Evolutionary conservation across 2,329 filamentous ascomycete genomes (phyloP).

Genomic region (Penicillium sp.): DNA sequence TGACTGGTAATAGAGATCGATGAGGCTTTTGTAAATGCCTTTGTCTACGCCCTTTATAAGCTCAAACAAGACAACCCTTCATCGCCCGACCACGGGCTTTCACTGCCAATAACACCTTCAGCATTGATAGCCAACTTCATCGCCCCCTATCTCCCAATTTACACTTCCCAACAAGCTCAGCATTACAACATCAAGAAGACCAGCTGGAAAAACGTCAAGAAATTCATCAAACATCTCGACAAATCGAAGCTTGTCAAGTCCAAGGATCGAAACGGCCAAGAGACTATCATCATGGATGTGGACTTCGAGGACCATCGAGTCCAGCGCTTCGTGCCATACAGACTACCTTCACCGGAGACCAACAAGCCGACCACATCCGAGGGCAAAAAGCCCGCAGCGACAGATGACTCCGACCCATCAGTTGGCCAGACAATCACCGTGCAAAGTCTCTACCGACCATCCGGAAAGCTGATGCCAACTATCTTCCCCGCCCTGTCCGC

Average conservation of each 20-base stretch:
- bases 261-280: conserved; percentile 62
- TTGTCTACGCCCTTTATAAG: conserved; percentile 60
- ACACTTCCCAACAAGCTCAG: conserved; percentile 52
- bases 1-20: conserved; percentile 58
- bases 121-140: conserved; percentile 61
- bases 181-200: conserved; percentile 66
- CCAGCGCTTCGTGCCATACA: conserved; percentile 58
- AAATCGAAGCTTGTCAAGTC: conserved; percentile 60
- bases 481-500: conserved; percentile 48
- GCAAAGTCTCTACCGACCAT: conserved; percentile 55
- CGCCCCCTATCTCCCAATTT: conserved; percentile 62
- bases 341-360: conserved; percentile 55
- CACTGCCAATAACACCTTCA: conserved; percentile 62
- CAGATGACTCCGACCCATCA: conserved; percentile 39
- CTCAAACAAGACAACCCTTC: conserved; percentile 55
- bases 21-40: conserved; percentile 60
- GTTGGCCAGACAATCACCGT: conserved; percentile 46
- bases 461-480: conserved; percentile 55
- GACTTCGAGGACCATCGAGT: conserved; percentile 59
- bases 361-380: conserved; percentile 32
- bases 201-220: conserved; percentile 66
- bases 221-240: conserved; percentile 65
- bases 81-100: conserved; percentile 53
- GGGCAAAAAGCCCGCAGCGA: conserved; percentile 26
- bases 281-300: conserved; percentile 61